Conservation (phyloP, 1,139 yeast species). For the Candida glucosophila region DNA sequence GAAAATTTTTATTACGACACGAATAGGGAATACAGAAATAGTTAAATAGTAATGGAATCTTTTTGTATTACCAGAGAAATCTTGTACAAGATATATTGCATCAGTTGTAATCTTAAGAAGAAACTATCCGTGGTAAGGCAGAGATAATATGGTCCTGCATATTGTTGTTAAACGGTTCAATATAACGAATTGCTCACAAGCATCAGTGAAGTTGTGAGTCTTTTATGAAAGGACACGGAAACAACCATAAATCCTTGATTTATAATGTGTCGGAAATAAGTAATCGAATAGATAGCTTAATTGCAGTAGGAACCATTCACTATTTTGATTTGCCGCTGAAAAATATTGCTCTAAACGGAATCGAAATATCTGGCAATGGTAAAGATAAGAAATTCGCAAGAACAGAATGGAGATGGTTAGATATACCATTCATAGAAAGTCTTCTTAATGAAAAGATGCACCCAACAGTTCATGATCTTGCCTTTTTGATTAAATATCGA, state of each 20-base stretch:
- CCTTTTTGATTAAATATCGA: conserved; percentile 29
- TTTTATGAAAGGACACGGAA: no score
- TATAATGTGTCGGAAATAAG: conserved; percentile 16
- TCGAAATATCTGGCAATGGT: conserved; percentile 5
- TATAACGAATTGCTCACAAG: no score
- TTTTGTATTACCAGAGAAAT: no score
- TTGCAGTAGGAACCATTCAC: conserved; percentile 42
- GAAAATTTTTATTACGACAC: no score
- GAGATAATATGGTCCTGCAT: no score
- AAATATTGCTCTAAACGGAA: conserved; percentile 13
- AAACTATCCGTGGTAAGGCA: no score
- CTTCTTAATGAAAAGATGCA: conserved; percentile 8
- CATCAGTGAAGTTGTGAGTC: no score
- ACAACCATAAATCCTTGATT: no score
- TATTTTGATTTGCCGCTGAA: conserved; percentile 30
- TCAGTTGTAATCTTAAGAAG: no score
- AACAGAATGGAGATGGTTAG: conserved; percentile 52
- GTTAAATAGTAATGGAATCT: no score
- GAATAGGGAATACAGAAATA: no score
- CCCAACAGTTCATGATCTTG: conserved; percentile 23
- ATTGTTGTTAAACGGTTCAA: conserved; percentile 1
- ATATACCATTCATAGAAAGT: conserved; percentile 17
- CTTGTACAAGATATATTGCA: no score
- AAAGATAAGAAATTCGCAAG: conserved; percentile 7
- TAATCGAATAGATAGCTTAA: conserved; percentile 29